Evolutionary conservation across 371 early-diverging fungal genomes (phyloP).

Genomic region (Mucor piriformis): DNA sequence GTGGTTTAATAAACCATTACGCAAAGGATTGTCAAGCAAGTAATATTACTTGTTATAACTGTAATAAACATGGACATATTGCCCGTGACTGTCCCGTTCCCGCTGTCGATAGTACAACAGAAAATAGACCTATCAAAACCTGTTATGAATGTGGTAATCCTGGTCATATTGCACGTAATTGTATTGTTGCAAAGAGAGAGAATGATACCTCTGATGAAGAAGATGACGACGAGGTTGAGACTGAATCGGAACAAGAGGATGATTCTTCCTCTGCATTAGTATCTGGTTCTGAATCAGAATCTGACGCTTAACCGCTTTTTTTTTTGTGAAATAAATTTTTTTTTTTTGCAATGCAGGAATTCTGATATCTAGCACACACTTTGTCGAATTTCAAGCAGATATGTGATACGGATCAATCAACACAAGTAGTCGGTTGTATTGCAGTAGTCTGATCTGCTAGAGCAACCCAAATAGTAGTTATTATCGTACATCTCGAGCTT

Average conservation of each 20-base stretch:
- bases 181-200: slow-evolving; percentile 36
- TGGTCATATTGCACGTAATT: slow-evolving; percentile 62
- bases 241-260: slow-evolving; percentile 4
- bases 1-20: slow-evolving; percentile 62
- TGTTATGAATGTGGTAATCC: slow-evolving; percentile 61
- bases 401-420: too few relatives aligned
- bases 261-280: background rate
- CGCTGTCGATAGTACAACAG: slow-evolving; percentile 3
- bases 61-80: slow-evolving; percentile 62
- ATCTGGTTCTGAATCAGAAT: background rate
- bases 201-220: background rate
- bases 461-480: too few relatives aligned
- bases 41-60: slow-evolving; percentile 61
- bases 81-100: slow-evolving; percentile 56
- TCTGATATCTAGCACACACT: too few relatives aligned
- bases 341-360: too few relatives aligned
- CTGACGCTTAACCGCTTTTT: background rate
- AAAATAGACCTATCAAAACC: slow-evolving; percentile 30
- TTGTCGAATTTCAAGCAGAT: too few relatives aligned
- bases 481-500: too few relatives aligned
- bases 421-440: too few relatives aligned
- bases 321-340: background rate
- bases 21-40: slow-evolving; percentile 68
- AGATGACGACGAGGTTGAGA: slow-evolving; percentile 23
- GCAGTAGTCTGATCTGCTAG: too few relatives aligned